Base-by-base conservation (phyloP, 345 rosid genomes). In the Anacardium occidentale region DNA sequence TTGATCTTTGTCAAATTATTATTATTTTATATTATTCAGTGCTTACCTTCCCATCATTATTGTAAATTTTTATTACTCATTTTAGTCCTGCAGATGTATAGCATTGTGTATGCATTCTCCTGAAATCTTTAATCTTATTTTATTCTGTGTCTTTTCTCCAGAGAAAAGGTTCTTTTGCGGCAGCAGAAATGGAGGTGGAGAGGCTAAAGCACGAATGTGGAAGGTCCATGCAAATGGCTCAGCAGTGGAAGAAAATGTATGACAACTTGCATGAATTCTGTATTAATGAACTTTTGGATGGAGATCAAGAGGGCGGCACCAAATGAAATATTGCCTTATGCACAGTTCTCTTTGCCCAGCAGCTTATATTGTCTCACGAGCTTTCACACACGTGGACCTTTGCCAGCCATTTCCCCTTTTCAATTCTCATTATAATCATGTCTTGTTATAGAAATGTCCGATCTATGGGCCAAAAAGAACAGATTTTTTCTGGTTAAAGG, bases 171-270 rank as follows among this genome's bases (percentile, higher is more conserved):
- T 80, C 88, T 65, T 75, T 83, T 44, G 88, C 88, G 37, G 91
- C 93, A 52, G 78, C 84, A 25, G 91, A 91, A 81, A 84, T 87
- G 70, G 96, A 89, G 79, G 70, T 81, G 74, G 92, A 86, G 77
- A 89, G 82, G 74, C 62, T 87, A 70, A 90, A 87, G 87, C 80
- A 69, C 53, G 93, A 87, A 59, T 47, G 64, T 53, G 68, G 77
- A 57, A 81, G 72, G 68, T 74, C 79, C 0, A 32, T 62, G 67
- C 79, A 85, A 71, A 78, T 84, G 87, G 83, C 79, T 78, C 74
- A 76, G 52, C 88, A 84, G 57, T 87, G 88, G 96, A 87, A 85
- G 83, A 86, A 83, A 80, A 83, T 77, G 74, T 82, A 85, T 47
- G 88, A 81, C 51, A 82, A 85, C 76, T 66, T 90, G 83, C 91